A percentile compares a stretch with the other conserved stretches of the same genome.
phyloP scores from a whole-genome alignment of 139 green algal species.

The Closterium sp. region DNA sequence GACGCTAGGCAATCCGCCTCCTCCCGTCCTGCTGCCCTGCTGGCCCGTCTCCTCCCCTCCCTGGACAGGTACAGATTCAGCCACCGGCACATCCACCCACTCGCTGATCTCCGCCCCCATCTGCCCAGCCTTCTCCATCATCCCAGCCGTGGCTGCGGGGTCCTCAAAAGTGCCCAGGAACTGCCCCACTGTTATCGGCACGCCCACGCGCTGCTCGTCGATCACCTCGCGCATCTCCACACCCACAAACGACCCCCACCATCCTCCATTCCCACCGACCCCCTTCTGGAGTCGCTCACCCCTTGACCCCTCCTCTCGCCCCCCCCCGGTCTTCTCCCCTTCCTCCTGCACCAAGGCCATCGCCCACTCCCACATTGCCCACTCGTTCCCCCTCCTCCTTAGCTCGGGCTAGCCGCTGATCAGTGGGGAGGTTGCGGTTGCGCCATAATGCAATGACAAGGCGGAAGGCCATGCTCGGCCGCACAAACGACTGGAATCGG shows the following conservation, averaged over 20 bases:
- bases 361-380: not conserved
- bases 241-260: not conserved
- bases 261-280: not conserved
- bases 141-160: not conserved
- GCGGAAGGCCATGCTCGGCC: conserved; percentile 12
- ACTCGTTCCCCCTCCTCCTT: not conserved
- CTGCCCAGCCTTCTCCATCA: conserved; percentile 4
- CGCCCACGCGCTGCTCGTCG: not conserved
- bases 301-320: not conserved
- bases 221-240: not conserved
- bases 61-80: no score
- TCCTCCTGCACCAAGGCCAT: not conserved
- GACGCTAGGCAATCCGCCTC: not conserved
- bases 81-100: not conserved
- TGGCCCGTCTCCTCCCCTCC: not conserved
- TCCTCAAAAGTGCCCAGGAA: not conserved
- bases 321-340: not conserved
- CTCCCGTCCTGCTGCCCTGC: no score
- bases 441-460: conserved; percentile 23
- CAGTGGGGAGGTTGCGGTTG: conserved; percentile 17
- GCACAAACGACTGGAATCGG: conserved; percentile 45
- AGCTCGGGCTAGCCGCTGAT: conserved; percentile 4
- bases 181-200: not conserved
- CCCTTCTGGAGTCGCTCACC: not conserved
- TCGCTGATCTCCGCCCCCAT: not conserved